Base-by-base conservation (phyloP, 2,329 filamentous ascomycete genomes). In the Neofusicoccum umdonicola region DNA sequence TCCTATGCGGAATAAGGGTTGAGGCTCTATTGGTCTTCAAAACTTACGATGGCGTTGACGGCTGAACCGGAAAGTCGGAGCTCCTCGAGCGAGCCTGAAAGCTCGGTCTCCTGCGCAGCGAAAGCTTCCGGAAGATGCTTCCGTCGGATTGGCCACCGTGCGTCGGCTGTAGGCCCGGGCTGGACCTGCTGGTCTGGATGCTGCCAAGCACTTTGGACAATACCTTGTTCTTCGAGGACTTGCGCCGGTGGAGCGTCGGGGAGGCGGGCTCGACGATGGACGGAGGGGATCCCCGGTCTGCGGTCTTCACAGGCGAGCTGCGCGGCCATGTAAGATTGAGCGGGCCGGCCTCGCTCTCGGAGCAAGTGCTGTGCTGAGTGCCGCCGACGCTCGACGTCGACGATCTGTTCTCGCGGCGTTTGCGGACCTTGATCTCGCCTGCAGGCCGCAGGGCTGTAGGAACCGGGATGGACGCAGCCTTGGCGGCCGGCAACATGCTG, bases 51-150 rank as follows among this genome's bases (percentile, higher is more conserved):
- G 58, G 34, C 45, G 42, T 67, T 64, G 51, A 70, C 66, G 66
- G 69, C 71, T 31, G 70, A 67, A 57, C 69, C 64, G 66, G 70
- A 39, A 72, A 65, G 48, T 74, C 71, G 35, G 71, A 73, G 66
- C 72, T 75, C 37, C 68, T 69, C 9, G 67, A 62, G 34, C 71
- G 68, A 13, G 64, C 62, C 15, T 72, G 67, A 12, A 60, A 57
- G n/a, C 45, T 66, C 56, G 17, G 72, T 68, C 72, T 72, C 51
- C 69, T 68, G 50, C 67, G 69, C 27, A 67, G 68, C 22, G 75
- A 76, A 4, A 73, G 65, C 8, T 70, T 68, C 13, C 74, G 70
- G 42, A 72, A 63, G 22, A 76, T 67, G 48, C 68, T 69, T 9
- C 68, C 65, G 19, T 76, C 73, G 3, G 71, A 68, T 34, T 72